Conservation (phyloP, 768 basidiomycete species). For the Xanthoconium purpureum region DNA sequence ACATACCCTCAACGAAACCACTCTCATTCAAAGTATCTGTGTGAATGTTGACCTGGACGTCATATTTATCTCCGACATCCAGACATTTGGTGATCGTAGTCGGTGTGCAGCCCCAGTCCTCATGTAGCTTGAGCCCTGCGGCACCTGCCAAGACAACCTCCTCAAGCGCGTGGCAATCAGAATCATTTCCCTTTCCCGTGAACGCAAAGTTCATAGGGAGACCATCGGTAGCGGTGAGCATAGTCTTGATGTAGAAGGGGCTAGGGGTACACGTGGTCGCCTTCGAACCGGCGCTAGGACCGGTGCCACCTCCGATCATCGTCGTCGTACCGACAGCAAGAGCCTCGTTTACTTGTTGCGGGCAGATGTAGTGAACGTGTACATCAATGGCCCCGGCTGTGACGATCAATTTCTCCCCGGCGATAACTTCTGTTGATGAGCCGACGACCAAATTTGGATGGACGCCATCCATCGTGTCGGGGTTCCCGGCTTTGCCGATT, state of each 20-base stretch:
- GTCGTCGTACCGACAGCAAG: conserved; percentile 85
- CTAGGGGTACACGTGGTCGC: conserved; percentile 93
- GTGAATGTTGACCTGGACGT: conserved; percentile 94
- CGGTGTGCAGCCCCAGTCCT: conserved; percentile 96
- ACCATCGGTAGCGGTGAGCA: conserved; percentile 89
- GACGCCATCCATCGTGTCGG: conserved; percentile 85
- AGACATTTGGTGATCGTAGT: conserved; percentile 73
- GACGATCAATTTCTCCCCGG: conserved; percentile 90
- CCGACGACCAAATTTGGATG: conserved; percentile 74
- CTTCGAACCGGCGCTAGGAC: conserved; percentile 83
- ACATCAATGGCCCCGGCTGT: conserved; percentile 93
- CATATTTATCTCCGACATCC: conserved; percentile 83
- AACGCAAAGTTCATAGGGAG: conserved; percentile 91
- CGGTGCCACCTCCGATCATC: conserved; percentile 95
- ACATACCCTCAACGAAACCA: conserved; percentile 89
- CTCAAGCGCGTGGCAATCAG: conserved; percentile 66
- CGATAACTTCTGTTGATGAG: conserved; percentile 91
- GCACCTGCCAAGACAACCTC: conserved; percentile 85
- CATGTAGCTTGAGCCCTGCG: conserved; percentile 89
- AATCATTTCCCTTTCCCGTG: conserved; percentile 96
- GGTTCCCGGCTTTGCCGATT: conserved; percentile 97
- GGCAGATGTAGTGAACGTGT: conserved; percentile 94
- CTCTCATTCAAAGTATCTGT: conserved; percentile 97
- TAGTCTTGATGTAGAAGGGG: conserved; percentile 83
- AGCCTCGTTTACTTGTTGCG: conserved; percentile 87